phyloP scores from a whole-genome alignment of 306 rosid genomes.

The Lathyrus aphaca region DNA sequence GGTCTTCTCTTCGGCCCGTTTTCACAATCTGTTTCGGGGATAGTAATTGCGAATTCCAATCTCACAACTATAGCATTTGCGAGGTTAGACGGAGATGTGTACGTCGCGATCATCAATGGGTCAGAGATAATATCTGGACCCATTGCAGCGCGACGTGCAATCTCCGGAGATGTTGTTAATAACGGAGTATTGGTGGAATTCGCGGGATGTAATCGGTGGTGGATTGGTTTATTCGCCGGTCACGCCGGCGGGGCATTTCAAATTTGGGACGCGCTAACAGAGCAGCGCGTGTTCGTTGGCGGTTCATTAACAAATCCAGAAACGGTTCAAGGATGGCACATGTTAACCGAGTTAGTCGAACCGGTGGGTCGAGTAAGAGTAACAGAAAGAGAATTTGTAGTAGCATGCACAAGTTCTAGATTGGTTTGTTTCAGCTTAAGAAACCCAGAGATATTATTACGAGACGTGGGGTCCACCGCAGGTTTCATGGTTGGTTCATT shows the following conservation, averaged over 20 bases:
- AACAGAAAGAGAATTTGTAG: constrained; percentile 49
- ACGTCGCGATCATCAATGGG: constrained; percentile 44
- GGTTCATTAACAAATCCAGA: constrained; percentile 75
- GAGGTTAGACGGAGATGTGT: constrained; percentile 64
- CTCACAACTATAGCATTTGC: constrained; percentile 46
- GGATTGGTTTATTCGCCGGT: constrained; percentile 90
- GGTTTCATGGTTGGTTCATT: constrained; percentile 56
- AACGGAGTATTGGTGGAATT: constrained; percentile 80
- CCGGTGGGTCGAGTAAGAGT: constrained; percentile 72
- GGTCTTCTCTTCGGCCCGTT: constrained; percentile 56
- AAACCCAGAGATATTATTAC: constrained; percentile 46
- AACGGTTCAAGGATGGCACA: constrained; percentile 77
- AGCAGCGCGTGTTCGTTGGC: constrained; percentile 51
- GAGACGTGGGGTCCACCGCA: constrained; percentile 40
- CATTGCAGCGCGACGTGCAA: constrained; percentile 25
- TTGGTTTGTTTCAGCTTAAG: constrained; percentile 53
- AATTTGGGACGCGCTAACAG: constrained; percentile 60
- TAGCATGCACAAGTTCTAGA: constrained; percentile 69
- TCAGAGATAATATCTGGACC: neutral
- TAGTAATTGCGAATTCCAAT: constrained; percentile 31
- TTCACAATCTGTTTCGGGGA: constrained; percentile 71
- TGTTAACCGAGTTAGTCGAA: constrained; percentile 58
- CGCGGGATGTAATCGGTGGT: constrained; percentile 56
- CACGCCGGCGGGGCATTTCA: constrained; percentile 67
- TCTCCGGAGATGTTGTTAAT: constrained; percentile 47